These are phyloP conservation scores for Ruellia speciosa DNA, from an alignment of 305 asterid species.

Conservation along the genomic window DNA sequence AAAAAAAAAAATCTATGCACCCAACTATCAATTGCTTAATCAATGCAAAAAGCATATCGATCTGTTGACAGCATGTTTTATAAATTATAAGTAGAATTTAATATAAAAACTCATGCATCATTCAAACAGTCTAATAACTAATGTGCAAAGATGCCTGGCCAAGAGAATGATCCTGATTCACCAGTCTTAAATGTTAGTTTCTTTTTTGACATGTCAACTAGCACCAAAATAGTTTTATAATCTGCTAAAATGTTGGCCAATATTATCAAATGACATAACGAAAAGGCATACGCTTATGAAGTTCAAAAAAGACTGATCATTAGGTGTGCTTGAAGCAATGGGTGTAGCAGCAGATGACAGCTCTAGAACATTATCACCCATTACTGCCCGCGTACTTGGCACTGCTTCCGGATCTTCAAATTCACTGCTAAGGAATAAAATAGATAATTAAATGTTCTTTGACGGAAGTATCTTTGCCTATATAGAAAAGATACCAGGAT, in stretches of 20 bases:
- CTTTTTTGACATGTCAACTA: conserved; percentile 15
- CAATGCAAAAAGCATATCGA: too few species aligned
- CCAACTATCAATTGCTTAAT: background rate
- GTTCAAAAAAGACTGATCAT: conserved; percentile 49
- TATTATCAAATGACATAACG: conserved; percentile 10
- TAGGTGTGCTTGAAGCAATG: conserved; percentile 35
- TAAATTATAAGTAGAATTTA: too few species aligned
- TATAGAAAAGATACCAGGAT: background rate
- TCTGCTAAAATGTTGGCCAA: conserved; percentile 6
- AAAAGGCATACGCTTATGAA: conserved; percentile 50
- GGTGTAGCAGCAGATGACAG: conserved; percentile 37
- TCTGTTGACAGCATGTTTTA: too few species aligned
- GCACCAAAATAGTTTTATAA: background rate
- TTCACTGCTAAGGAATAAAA: conserved; percentile 37
- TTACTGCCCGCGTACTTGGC: conserved; percentile 39
- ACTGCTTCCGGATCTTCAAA: conserved; percentile 66
- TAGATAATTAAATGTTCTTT: background rate
- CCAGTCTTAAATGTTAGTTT: conserved; percentile 9
- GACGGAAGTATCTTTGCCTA: background rate
- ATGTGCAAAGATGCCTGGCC: conserved; percentile 11
- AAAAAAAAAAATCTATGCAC: too few species aligned
- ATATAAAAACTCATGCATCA: conserved; percentile 5
- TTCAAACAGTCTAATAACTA: conserved; percentile 10
- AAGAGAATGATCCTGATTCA: conserved; percentile 1
- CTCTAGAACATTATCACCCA: conserved; percentile 51